Evolutionary conservation across 1,284 basidiomycete species (phyloP).

Genomic region (Fomitopsis palustris): DNA sequence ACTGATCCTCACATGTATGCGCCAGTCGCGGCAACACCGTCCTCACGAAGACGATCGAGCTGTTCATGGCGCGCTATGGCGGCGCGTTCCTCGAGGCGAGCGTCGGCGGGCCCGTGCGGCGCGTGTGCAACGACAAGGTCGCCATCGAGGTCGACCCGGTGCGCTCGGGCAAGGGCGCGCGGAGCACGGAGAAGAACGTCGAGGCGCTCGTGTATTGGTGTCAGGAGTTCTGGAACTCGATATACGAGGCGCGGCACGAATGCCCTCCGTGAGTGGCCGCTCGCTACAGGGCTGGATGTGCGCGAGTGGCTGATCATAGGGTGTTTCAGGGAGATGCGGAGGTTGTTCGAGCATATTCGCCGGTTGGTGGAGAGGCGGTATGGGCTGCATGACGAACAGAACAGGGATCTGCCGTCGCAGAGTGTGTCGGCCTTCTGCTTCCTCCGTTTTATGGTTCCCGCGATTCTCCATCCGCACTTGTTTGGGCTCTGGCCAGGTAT

Average conservation of each 20-base stretch:
- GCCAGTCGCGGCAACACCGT: slow-evolving; percentile 68
- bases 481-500: slow-evolving; percentile 72
- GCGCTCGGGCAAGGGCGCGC: slow-evolving; percentile 53
- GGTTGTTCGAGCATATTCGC: slow-evolving; percentile 69
- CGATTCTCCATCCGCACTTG: slow-evolving; percentile 74
- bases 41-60: slow-evolving; percentile 78
- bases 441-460: slow-evolving; percentile 80
- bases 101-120: slow-evolving; percentile 64
- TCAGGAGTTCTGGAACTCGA: slow-evolving; percentile 71
- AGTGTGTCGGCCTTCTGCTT: slow-evolving; percentile 85
- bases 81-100: slow-evolving; percentile 73
- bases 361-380: slow-evolving; percentile 67
- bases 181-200: slow-evolving; percentile 65
- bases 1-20: neutral
- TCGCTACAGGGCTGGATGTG: too few relatives aligned
- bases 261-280: slow-evolving; percentile 69
- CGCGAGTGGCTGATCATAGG: too few relatives aligned
- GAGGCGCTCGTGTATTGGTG: slow-evolving; percentile 75
- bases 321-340: slow-evolving; percentile 64
- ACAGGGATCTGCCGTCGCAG: slow-evolving; percentile 65
- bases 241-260: slow-evolving; percentile 65
- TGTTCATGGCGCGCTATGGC: slow-evolving; percentile 75
- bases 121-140: slow-evolving; percentile 66
- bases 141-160: slow-evolving; percentile 76
- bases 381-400: slow-evolving; percentile 38